Base-by-base conservation (phyloP, 2,329 filamentous ascomycete species). In the Mycogone perniciosa region DNA sequence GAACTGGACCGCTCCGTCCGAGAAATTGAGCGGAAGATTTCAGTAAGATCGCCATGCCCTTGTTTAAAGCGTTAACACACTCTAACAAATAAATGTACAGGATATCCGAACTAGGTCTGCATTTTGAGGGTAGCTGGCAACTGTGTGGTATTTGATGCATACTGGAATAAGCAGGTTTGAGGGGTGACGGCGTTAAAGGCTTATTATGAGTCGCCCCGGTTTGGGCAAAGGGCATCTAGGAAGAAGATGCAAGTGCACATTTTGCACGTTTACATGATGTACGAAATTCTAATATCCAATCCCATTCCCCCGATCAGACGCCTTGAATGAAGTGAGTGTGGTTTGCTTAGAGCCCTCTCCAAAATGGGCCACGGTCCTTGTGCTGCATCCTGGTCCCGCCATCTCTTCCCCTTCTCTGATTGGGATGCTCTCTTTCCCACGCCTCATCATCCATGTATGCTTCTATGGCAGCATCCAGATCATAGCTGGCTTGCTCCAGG, bases 21-120 rank as follows among this genome's bases (percentile, higher is more conserved):
- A 60, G 89, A 97, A 71, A 93, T 99, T 63, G 95, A 99, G 76
- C 84, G 93, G 63, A 96, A 96, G 73, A 92, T 99, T 64, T 90
- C 88, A 54, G 77, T 78, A 63, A 64, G 75, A 68, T n/a, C 5
- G 31, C 38, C 30, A 30, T 13, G 8, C 9, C 48, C 11, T 26
- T 34, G 27, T 20, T 37, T 41, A 45, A 47, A 11, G 35, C 9
- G 34, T 31, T 5, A 26, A 13, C 31, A 34, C 31, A 26, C 31
- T 33, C 63, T 71, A 58, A 69, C 54, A 33, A 43, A 20, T 30
- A 20, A 20, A 34, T 7, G 13, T 11, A 8, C 52, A 79, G 76
- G 78, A 82, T 54, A 74, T 82, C 44, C 78, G 79, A 44, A 81
- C 79, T 34, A 70, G 79, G 49, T 81, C 79, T 54, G 79, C 79